Evolutionary conservation across 2,329 filamentous ascomycete species (phyloP).

Genomic region (Juglanconis sp.): DNA sequence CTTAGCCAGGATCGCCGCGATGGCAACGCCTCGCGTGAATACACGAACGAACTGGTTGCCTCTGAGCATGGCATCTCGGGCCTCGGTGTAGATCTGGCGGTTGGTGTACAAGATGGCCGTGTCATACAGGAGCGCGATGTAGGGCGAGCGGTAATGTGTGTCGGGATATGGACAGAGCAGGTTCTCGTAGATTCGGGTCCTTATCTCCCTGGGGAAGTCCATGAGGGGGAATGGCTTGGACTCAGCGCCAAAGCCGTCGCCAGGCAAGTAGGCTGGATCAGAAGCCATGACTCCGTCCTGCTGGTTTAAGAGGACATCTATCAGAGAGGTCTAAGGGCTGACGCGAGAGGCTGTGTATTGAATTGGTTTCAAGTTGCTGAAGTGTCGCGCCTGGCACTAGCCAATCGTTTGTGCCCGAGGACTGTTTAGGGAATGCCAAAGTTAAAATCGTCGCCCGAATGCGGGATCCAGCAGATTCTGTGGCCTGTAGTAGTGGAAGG

Average conservation of each 20-base stretch:
- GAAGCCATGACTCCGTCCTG: background rate
- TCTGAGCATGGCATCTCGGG: conserved; percentile 4
- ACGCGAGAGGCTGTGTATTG: no score
- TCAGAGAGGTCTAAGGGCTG: no score
- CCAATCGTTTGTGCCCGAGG: no score
- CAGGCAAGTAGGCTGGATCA: background rate
- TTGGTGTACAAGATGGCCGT: conserved; percentile 6
- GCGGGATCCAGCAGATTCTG: no score
- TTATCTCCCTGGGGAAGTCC: conserved; percentile 1
- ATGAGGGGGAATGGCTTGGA: background rate
- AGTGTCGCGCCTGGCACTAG: no score
- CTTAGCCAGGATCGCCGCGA: background rate
- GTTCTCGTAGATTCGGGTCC: background rate
- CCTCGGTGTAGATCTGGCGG: conserved; percentile 8
- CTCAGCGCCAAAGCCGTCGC: background rate
- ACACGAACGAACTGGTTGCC: conserved; percentile 10
- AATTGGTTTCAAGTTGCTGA: no score
- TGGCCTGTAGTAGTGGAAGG: no score
- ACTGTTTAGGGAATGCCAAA: no score
- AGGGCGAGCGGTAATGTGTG: background rate
- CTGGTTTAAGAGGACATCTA: background rate
- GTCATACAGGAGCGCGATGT: background rate
- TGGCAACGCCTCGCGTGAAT: background rate
- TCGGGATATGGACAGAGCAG: conserved; percentile 6
- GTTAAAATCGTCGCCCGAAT: no score